Percentiles rank a stretch among this genome's conserved stretches.
Conservation (phyloP, 2,329 filamentous ascomycete species). For the Zymoseptoria pseudotritici region DNA sequence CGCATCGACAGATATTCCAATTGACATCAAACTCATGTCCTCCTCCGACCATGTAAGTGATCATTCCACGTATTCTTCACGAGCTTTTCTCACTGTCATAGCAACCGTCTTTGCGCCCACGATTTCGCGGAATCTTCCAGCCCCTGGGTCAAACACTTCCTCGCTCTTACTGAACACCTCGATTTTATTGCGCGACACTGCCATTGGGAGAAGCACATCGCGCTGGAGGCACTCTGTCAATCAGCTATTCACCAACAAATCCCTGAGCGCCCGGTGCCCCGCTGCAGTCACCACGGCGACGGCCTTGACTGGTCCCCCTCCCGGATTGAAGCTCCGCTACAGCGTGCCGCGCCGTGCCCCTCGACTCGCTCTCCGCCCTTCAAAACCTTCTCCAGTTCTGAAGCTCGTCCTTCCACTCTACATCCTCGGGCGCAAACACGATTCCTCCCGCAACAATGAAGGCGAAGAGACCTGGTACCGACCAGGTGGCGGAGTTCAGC, state of each 20-base stretch:
- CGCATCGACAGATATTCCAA: not conserved
- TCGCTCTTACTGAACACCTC: not conserved
- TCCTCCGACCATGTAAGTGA: not conserved
- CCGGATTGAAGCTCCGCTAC: not conserved
- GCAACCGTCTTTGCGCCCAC: not conserved
- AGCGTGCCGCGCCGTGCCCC: not conserved
- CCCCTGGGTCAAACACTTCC: not conserved
- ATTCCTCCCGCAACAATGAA: slow-evolving; percentile 27
- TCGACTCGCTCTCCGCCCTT: not conserved
- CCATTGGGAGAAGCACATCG: not conserved
- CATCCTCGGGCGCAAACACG: not conserved
- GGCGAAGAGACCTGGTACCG: slow-evolving; percentile 27
- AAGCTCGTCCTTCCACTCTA: not conserved
- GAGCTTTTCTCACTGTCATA: not conserved
- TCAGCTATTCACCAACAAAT: not conserved
- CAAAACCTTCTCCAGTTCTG: not conserved
- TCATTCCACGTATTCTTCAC: not conserved
- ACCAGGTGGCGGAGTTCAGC: slow-evolving; percentile 28
- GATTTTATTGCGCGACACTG: not conserved
- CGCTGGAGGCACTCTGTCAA: not conserved
- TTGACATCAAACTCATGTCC: not conserved
- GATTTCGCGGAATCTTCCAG: not conserved
- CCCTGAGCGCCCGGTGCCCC: not conserved
- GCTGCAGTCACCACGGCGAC: not conserved
- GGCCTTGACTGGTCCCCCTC: not conserved